Evolutionary conservation across 1,284 basidiomycete genomes (phyloP), one percentile per base, ranked within the genome.

Genomic region (Rhizopogon hawkerae): DNA sequence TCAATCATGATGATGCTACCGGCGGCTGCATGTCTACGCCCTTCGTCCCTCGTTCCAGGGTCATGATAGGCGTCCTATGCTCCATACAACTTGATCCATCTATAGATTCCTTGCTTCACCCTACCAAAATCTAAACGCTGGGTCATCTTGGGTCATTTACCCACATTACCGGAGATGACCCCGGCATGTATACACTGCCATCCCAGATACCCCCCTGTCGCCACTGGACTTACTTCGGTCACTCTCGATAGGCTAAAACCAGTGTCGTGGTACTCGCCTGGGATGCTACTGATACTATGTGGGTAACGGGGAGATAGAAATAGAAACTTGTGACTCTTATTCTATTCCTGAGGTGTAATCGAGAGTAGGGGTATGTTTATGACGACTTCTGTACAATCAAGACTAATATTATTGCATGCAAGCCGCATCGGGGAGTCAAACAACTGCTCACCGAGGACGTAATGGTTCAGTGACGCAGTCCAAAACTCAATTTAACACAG

Each of bases 381-480:
- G 10, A 31, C 26, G 3, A 26, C 26, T 26, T 26, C 8, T 26
- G 6, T 31, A 31, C 10, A 9, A 26, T 26, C 26, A 26, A 26
- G 16, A 16, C 16, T 11, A 10, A 31, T 31, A 31, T 31, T 6
- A 11, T 13, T 7, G 26, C 41, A 18, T 42, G 16, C 5, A n/a
- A 13, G 31, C 16, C 29, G 18, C 41, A 43, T 43, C 29, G 29
- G 41, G 13, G 16, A 31, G 11, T 29, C 41, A 42, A 31, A 31
- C 14, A 41, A 41, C 26, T 16, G 39, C 39, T 41, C 39, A 41
- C 39, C 39, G 39, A 35, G 34, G 43, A 46, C 39, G 23, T 46
- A 35, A 26, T 36, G 10, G 14, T 23, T 31, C 29, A 3, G 9
- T 31, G 29, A 26, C 44, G 26, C 14, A 46, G n/a, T 26, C 31